These are phyloP conservation scores for Nannochloropsis granulata DNA, from an alignment of 108 stramenopile genomes.

Conservation along the genomic window DNA sequence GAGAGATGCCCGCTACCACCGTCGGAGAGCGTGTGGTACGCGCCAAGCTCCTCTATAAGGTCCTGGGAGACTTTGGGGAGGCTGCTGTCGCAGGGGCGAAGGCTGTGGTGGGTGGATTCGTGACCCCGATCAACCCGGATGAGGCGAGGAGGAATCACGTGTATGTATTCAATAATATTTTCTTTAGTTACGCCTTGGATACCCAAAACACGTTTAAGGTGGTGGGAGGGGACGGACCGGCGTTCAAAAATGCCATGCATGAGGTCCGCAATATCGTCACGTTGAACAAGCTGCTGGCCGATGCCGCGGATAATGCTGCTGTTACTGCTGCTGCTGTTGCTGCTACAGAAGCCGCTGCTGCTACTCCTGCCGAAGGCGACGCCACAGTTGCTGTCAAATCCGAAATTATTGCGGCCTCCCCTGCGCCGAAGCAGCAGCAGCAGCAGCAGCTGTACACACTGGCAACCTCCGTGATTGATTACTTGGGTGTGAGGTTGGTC, in stretches of 20 bases:
- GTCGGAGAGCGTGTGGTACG: constrained; percentile 57
- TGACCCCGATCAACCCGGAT: constrained; percentile 78
- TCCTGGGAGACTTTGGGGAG: constrained; percentile 74
- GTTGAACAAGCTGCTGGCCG: neutral
- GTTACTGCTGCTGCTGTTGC: no score
- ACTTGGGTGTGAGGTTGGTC: constrained; percentile 51
- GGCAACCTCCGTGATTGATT: constrained; percentile 76
- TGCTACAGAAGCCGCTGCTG: neutral
- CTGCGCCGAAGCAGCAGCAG: constrained; percentile 45
- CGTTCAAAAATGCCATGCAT: neutral
- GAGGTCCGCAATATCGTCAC: neutral
- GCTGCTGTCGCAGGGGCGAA: constrained; percentile 57
- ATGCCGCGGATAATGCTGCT: neutral
- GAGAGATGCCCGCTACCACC: constrained; percentile 56
- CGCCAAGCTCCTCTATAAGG: constrained; percentile 58
- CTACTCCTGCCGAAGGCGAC: neutral
- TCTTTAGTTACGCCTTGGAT: constrained; percentile 43
- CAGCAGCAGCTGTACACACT: constrained; percentile 60
- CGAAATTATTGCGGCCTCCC: constrained; percentile 25
- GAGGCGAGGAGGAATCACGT: constrained; percentile 70
- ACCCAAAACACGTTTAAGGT: neutral
- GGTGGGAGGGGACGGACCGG: neutral
- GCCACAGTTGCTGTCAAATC: neutral
- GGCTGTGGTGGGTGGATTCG: constrained; percentile 67
- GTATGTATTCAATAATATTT: constrained; percentile 88